Evolutionary conservation across 331 rosid genomes (phyloP).

Genomic region (Malus hybrid): DNA sequence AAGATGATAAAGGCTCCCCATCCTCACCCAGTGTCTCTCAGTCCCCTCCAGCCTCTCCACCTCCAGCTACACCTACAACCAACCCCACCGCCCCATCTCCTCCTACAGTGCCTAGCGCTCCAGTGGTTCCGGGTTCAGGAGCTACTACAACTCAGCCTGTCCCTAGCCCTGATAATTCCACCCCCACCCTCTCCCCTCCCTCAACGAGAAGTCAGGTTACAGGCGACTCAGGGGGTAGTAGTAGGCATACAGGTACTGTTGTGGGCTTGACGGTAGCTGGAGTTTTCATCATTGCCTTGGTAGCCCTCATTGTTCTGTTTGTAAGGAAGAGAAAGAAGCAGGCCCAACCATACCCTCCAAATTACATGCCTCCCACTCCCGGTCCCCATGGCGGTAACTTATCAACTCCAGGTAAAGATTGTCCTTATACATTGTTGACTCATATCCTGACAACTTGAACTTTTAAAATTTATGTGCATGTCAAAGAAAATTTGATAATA

Average conservation of each 20-base stretch:
- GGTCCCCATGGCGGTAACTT: constrained; percentile 10
- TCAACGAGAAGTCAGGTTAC: neutral
- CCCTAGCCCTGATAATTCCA: neutral
- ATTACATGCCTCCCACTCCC: constrained; percentile 22
- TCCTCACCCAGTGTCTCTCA: constrained; percentile 1
- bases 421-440: neutral
- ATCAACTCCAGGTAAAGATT: constrained; percentile 30
- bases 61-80: constrained; percentile 7
- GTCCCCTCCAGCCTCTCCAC: constrained; percentile 1
- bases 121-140: neutral
- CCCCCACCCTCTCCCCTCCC: constrained; percentile 1
- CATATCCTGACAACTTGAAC: neutral
- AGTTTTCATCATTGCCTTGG: constrained; percentile 30
- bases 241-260: constrained; percentile 8
- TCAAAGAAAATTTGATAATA: too few species aligned
- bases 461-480: too few species aligned
- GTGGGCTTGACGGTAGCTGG: constrained; percentile 43
- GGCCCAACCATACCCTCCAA: constrained; percentile 1
- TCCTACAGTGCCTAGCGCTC: neutral
- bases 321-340: constrained; percentile 26
- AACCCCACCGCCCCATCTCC: constrained; percentile 1
- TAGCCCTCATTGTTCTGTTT: constrained; percentile 24
- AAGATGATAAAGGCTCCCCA: neutral
- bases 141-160: neutral
- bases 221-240: neutral